A percentile compares a stretch with the other conserved stretches of the same genome.
Evolutionary conservation across 768 basidiomycete genomes (phyloP).

Genomic region (Asterophora lycoperdoides): DNA sequence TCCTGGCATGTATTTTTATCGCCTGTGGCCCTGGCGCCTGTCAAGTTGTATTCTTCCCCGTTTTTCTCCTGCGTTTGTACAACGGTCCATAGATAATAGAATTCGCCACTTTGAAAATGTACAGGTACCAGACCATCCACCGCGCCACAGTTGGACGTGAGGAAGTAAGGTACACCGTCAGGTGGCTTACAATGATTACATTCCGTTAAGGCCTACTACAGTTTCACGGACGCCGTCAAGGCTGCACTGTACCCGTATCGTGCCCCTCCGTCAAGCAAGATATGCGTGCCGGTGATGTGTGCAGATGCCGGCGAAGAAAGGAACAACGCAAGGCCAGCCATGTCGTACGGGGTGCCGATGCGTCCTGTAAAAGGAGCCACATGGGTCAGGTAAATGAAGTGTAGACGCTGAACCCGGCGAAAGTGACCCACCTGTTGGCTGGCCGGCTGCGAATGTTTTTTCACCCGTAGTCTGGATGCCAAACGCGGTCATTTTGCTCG

Average conservation of each 20-base stretch:
- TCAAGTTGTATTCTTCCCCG: too few species aligned
- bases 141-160: background rate
- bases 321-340: constrained; percentile 69
- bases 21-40: too few species aligned
- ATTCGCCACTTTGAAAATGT: too few species aligned
- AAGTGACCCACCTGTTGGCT: constrained; percentile 57
- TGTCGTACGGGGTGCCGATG: constrained; percentile 58
- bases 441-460: constrained; percentile 43
- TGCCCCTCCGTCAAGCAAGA: constrained; percentile 66
- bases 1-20: too few species aligned
- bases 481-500: constrained; percentile 81
- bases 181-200: background rate
- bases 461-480: constrained; percentile 55
- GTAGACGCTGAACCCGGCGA: background rate
- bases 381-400: background rate
- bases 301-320: constrained; percentile 67
- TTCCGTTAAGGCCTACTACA: constrained; percentile 20
- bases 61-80: too few species aligned
- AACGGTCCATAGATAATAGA: too few species aligned
- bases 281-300: constrained; percentile 72
- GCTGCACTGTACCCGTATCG: constrained; percentile 26
- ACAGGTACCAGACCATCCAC: too few species aligned
- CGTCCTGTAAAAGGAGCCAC: constrained; percentile 43
- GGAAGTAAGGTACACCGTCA: too few species aligned
- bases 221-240: constrained; percentile 29